Conservation (phyloP, 2,329 filamentous ascomycete species). For the Penicillium sp. region DNA sequence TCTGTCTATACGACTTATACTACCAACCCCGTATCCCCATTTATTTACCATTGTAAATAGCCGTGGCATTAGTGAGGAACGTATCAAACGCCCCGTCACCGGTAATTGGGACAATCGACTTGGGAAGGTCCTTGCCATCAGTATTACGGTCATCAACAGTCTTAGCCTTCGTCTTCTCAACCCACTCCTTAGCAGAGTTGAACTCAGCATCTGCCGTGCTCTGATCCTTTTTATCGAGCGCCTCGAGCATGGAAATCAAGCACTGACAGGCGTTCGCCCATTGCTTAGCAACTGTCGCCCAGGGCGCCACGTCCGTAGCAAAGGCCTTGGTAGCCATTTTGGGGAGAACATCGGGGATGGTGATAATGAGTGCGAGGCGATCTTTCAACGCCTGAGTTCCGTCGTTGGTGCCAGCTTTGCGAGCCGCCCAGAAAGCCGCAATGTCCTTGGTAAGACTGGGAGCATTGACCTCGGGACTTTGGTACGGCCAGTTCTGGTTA, state of each 20-base stretch:
- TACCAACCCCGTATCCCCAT: neutral
- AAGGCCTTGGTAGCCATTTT: neutral
- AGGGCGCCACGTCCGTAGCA: neutral
- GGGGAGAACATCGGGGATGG: neutral
- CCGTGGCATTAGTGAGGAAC: neutral
- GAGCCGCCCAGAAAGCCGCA: neutral
- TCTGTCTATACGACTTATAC: neutral
- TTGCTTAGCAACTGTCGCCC: neutral
- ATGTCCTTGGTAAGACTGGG: neutral
- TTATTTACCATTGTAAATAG: neutral
- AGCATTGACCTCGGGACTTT: neutral
- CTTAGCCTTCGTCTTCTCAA: conserved; percentile 21
- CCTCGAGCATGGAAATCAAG: conserved; percentile 1
- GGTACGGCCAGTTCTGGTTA: conserved; percentile 2
- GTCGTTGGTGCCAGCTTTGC: neutral
- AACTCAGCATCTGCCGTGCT: conserved; percentile 19
- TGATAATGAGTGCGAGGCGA: neutral
- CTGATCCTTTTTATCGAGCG: neutral
- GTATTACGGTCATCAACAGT: conserved; percentile 18
- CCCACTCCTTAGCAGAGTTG: conserved; percentile 15
- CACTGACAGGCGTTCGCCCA: conserved; percentile 1
- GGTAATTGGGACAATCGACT: neutral
- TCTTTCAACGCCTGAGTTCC: neutral
- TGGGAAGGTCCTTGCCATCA: neutral
- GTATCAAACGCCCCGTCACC: neutral